These are phyloP conservation scores for Fusarium sp. DNA, from an alignment of 2,329 filamentous ascomycete genomes.

Conservation along the genomic window DNA sequence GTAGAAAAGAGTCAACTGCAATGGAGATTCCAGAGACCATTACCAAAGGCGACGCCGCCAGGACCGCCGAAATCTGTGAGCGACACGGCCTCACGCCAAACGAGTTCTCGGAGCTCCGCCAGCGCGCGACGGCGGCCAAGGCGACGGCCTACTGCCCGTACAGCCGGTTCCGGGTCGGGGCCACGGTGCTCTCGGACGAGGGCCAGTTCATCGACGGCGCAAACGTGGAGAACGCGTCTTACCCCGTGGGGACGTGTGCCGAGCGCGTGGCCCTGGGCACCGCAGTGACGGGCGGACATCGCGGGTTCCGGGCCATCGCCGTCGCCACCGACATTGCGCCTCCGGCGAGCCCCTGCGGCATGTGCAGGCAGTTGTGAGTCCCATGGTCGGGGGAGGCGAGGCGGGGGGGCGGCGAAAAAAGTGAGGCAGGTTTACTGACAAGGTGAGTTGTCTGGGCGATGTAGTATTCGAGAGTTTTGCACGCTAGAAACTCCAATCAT, in stretches of 20 bases:
- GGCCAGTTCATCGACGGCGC: slow-evolving; percentile 68
- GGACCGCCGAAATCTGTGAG: slow-evolving; percentile 42
- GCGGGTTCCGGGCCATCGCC: slow-evolving; percentile 78
- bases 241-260: slow-evolving; percentile 95
- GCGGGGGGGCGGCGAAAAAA: neutral
- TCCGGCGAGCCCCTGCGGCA: slow-evolving; percentile 85
- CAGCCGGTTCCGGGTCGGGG: slow-evolving; percentile 91
- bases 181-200: slow-evolving; percentile 72
- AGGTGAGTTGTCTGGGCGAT: slow-evolving; percentile 15
- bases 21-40: slow-evolving; percentile 41
- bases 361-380: slow-evolving; percentile 91
- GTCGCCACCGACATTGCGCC: slow-evolving; percentile 83
- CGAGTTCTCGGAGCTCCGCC: slow-evolving; percentile 74
- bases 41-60: slow-evolving; percentile 42
- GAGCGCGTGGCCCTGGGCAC: slow-evolving; percentile 90
- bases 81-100: slow-evolving; percentile 62
- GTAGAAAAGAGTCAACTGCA: neutral
- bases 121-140: slow-evolving; percentile 77
- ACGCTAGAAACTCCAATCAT: slow-evolving; percentile 77
- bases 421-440: slow-evolving; percentile 18
- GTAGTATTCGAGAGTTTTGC: slow-evolving; percentile 81
- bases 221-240: slow-evolving; percentile 93
- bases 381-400: slow-evolving; percentile 36
- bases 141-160: slow-evolving; percentile 89
- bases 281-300: slow-evolving; percentile 72